Evolutionary conservation across 371 early-diverging fungal species (phyloP).

Genomic region (Chytridiales sp.): DNA sequence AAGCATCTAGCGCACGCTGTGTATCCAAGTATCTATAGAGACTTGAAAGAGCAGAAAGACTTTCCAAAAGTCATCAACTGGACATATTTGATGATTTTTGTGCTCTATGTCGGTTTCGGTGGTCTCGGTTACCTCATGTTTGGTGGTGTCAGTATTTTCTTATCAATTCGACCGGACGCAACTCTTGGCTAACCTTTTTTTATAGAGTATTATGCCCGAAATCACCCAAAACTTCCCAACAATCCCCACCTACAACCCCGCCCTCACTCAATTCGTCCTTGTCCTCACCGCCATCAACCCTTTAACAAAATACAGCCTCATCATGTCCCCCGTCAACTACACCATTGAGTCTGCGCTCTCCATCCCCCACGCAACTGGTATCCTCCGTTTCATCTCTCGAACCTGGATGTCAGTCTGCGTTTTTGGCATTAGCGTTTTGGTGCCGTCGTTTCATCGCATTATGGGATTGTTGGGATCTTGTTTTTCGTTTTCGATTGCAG

Average conservation of each 20-base stretch:
- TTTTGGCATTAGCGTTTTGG: conserved; percentile 34
- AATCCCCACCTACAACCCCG: conserved; percentile 57
- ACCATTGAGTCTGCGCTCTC: conserved; percentile 46
- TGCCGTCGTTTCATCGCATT: conserved; percentile 66
- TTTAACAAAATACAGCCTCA: conserved; percentile 66
- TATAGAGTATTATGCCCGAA: conserved; percentile 36
- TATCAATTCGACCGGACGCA: no score
- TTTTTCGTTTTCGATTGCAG: conserved; percentile 61
- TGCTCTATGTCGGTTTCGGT: conserved; percentile 54
- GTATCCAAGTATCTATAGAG: conserved; percentile 66
- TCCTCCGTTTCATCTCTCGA: conserved; percentile 4
- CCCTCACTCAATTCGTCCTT: conserved; percentile 56
- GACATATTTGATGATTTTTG: conserved; percentile 50
- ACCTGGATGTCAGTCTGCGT: no score
- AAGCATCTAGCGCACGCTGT: conserved; percentile 64
- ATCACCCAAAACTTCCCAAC: conserved; percentile 69
- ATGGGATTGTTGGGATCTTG: conserved; percentile 69
- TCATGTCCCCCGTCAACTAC: conserved; percentile 60
- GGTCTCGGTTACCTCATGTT: conserved; percentile 73
- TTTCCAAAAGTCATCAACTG: conserved; percentile 57
- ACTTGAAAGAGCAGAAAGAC: conserved; percentile 56
- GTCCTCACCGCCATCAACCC: conserved; percentile 69
- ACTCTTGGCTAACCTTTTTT: no score
- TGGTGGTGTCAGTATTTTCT: conserved; percentile 47
- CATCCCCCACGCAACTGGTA: conserved; percentile 5